Base-by-base conservation (phyloP, 345 rosid species). In the Pistacia vera region DNA sequence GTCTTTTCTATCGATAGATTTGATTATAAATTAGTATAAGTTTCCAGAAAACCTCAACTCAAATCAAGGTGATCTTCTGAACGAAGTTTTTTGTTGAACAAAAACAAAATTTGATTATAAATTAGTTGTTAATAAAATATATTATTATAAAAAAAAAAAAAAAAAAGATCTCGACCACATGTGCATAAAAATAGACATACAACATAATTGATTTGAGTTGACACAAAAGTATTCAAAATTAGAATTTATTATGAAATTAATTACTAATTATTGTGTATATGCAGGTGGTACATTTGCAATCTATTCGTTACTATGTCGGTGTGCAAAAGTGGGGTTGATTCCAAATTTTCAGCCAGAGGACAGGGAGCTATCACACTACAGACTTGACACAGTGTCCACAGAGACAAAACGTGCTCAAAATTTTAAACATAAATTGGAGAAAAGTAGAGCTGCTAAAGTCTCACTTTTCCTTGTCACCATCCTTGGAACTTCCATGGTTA, bases 201-300 rank as follows among this genome's bases (percentile, higher is more conserved):
- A 30, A 30, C 33, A 30, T 30, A 30, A 30, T 30, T 30, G 33
- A 2, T 30, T 30, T 2, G 33, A 30, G 33, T 30, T 30, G 2
- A 25, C 25, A 25, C 25, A 25, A 25, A 25, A 25, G 0, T 25
- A 25, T 25, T 25, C 25, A 25, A 25, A 25, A 25, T 25, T 25
- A 25, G 25, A 25, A 25, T 25, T 25, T 25, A 25, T 25, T 30
- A 30, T 30, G 33, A 30, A 30, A 30, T 30, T 30, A 30, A 30
- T 30, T 30, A 30, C 33, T 30, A 30, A 30, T 30, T 30, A 30
- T 30, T 30, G 33, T 59, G 16, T 22, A 3, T 25, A 18, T 77
- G 13, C 77, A 89, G 93, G 93, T 2, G 93, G 93, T 56, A 89
- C 93, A 7, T 89, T 89, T 77, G 93, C 91, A 1, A 68, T 89